Evolutionary conservation across 129 eudicot genomes (phyloP).

Genomic region (Logfia minima): DNA sequence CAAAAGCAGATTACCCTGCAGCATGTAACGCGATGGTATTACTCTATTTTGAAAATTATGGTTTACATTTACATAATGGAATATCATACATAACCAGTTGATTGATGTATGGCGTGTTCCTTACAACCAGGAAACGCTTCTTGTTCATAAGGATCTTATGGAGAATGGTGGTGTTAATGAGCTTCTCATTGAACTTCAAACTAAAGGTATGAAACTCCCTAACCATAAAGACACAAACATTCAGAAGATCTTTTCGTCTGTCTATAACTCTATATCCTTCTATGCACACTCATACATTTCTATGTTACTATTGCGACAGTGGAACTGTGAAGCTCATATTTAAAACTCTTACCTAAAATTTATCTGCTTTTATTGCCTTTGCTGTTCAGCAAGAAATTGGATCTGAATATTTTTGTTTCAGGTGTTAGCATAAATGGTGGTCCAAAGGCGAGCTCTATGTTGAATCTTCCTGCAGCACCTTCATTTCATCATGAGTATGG

Average conservation of each 20-base stretch:
- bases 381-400: not conserved
- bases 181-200: conserved; percentile 75
- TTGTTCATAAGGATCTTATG: conserved; percentile 85
- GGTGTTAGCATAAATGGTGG: conserved; percentile 92
- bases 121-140: conserved; percentile 80
- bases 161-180: conserved; percentile 60
- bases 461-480: conserved; percentile 71
- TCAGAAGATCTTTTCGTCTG: not conserved
- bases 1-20: conserved; percentile 96
- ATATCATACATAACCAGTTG: not conserved
- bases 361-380: not conserved
- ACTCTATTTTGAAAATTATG: not conserved
- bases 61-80: not conserved
- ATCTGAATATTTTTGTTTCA: conserved; percentile 30
- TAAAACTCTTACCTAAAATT: not conserved
- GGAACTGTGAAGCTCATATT: not conserved
- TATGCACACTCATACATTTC: not conserved
- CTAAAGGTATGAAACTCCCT: conserved; percentile 47
- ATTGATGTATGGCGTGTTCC: conserved; percentile 12
- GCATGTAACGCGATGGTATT: conserved; percentile 98
- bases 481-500: conserved; percentile 85
- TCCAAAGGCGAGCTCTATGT: conserved; percentile 59
- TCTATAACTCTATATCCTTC: not conserved
- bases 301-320: not conserved
- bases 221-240: not conserved